Conservation (phyloP, 108 stramenopile species). For the Asterionellopsis glacialis region DNA sequence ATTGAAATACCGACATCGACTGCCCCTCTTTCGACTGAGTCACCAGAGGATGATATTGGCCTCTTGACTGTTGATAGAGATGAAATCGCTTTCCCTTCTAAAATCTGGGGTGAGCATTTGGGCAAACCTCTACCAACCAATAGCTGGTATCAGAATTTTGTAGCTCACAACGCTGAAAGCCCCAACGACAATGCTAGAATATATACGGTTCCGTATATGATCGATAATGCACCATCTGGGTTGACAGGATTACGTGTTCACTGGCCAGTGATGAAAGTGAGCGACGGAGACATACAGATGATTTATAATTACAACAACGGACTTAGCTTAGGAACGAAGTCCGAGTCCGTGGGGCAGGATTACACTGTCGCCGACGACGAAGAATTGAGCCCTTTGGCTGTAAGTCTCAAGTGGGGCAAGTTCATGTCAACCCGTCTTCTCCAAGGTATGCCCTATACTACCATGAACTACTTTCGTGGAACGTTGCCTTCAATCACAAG, state of each 20-base stretch:
- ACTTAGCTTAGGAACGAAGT: conserved; percentile 48
- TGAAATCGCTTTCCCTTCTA: too few species aligned
- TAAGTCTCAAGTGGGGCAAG: background rate
- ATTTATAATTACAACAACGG: conserved; percentile 51
- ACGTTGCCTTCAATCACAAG: conserved; percentile 4
- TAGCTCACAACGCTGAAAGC: conserved; percentile 36
- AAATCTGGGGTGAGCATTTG: too few species aligned
- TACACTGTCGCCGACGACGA: conserved; percentile 31
- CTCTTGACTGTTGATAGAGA: too few species aligned
- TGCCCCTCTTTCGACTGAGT: too few species aligned
- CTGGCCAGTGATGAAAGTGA: conserved; percentile 34
- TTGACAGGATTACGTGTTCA: conserved; percentile 66
- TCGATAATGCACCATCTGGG: conserved; percentile 53
- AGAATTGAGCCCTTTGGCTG: conserved; percentile 31
- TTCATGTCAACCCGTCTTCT: conserved; percentile 66
- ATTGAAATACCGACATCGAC: too few species aligned
- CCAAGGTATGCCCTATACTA: conserved; percentile 84
- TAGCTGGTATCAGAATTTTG: conserved; percentile 76
- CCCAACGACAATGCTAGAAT: conserved; percentile 46
- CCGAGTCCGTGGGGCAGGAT: background rate
- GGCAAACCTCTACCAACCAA: conserved; percentile 57
- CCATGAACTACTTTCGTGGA: conserved; percentile 63
- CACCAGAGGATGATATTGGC: too few species aligned
- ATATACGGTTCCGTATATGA: conserved; percentile 67
- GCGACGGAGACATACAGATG: conserved; percentile 51